Base-by-base conservation (phyloP, 345 rosid species). In the Psidium friedrichsthalianum region DNA sequence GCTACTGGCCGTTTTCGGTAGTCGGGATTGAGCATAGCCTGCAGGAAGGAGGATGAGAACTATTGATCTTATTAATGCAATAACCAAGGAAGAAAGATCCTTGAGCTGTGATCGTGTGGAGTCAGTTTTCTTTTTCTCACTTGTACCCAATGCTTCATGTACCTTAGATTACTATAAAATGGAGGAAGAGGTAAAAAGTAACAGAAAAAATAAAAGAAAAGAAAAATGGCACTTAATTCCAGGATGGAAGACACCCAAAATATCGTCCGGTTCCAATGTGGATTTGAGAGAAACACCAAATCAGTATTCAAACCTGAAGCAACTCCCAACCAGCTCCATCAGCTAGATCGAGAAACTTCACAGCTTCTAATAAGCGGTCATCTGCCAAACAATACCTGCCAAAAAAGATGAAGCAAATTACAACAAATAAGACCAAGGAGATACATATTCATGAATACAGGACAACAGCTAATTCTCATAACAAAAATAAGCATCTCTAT, bases 321-420 rank as follows among this genome's bases (percentile, higher is more conserved):
- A 96, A 91, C 86, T 96, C 94, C 98, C 98, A 95, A 86, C 99
- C 98, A 89, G 99, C 96, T 86, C 89, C 89, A 86, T 91, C 92
- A 49, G 93, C 95, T 49, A 93, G 89, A 92, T 96, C 99, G 84
- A 96, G 91, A 90, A 96, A 96, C 88, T 90, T 93, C 81, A 96
- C 97, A 80, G 98, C 98, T 90, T 94, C 98, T 87, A 89, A 89
- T 61, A 94, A 90, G 56, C 94, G 94, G 78, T 96, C 98, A 91
- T 96, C 99, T 1, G 97, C 98, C 88, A 94, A 87, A 89, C 99
- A 96, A 88, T 95, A 96, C 91, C 98, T 96, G 97, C 87, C 82
- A 0, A 32, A 58, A 85, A 61, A 56, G 42, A 84, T 21, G 40
- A 42, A 25, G 42, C 18, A 40, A 47, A 49, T 22, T 57, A 57